Evolutionary conservation across 495 filamentous ascomycete species (phyloP), one percentile per base, ranked within the genome.

Genomic region (Glonium stellatum): DNA sequence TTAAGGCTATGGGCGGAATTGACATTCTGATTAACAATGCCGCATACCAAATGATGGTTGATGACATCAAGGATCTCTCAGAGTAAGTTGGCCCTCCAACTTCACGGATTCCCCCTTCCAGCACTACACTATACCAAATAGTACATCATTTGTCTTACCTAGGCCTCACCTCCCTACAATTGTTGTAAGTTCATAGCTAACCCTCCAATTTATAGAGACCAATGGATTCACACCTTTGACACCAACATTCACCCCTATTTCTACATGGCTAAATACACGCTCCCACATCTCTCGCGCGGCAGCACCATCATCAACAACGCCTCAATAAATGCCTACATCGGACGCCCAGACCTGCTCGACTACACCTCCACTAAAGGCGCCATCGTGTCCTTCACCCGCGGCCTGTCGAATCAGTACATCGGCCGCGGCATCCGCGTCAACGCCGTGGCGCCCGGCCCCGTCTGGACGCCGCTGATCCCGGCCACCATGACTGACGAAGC

Each of bases 351-450:
- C 67, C 80, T 95, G 1, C 80, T 95, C 27, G 90, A 96, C 74
- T 93, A 95, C 74, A 90, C 88, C 1, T 81, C 86, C 9, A 87
- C 84, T 42, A 95, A 95, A 69, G 89, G 89, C 53, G 88, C 89
- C 56, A 88, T 93, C 60, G 75, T 95, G 3, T 80, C 88, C 15
- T 92, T 95, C 75, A 92, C 88, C 0, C 84, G 88, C 13, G 88
- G 79, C 12, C 76, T 95, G 13, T 86, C 84, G 41, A 93, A 90
- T 70, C 87, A 92, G 69, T 82, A 85, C 64, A 67, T 88, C 9
- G 65, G 69, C 54, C 82, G 85, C 48, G 90, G 88, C 5, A 91
- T 93, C 68, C 82, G 89, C 4, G 88, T 92, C 57, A 96, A 93
- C 63, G 82, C 82, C 18, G 79, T 95, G 1, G 88, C 87, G 23